phyloP scores from a whole-genome alignment of 1,139 yeast species.

The Kodamaea plutei region DNA sequence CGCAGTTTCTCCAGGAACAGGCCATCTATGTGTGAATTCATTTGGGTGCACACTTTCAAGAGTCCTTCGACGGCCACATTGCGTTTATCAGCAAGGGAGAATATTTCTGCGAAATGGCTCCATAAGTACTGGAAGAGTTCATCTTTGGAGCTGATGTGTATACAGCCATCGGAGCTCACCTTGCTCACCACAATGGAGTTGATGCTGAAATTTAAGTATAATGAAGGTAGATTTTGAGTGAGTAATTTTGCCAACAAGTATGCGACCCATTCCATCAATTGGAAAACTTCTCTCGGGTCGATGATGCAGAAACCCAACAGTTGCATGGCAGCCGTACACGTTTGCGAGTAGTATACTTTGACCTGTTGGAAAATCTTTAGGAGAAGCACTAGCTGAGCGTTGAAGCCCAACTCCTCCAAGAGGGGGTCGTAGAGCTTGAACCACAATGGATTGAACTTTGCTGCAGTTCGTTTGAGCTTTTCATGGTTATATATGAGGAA shows the following conservation, averaged over 20 bases:
- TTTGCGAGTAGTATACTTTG: conserved; percentile 1
- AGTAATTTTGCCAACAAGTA: conserved; percentile 5
- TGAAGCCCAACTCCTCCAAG: conserved; percentile 26
- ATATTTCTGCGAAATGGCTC: conserved; percentile 4
- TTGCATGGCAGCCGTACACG: neutral
- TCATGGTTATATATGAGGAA: conserved; percentile 27
- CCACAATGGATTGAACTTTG: conserved; percentile 26
- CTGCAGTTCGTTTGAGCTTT: conserved; percentile 13
- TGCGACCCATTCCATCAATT: conserved; percentile 18
- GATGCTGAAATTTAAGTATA: too few relatives aligned
- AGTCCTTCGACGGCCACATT: conserved; percentile 2
- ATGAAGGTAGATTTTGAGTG: too few relatives aligned
- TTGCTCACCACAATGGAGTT: too few relatives aligned
- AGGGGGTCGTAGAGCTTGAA: conserved; percentile 32
- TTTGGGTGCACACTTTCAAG: conserved; percentile 1
- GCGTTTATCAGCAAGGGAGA: conserved; percentile 2
- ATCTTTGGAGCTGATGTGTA: conserved; percentile 2
- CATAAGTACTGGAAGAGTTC: conserved; percentile 8
- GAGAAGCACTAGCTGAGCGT: conserved; percentile 17
- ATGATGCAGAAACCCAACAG: conserved; percentile 6
- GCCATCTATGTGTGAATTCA: neutral
- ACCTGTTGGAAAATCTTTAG: conserved; percentile 8
- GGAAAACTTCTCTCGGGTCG: conserved; percentile 11
- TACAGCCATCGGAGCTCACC: conserved; percentile 1
- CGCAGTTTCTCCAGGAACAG: neutral